Evolutionary conservation across 2,329 filamentous ascomycete genomes (phyloP).

Genomic region (Cercospora zeina): DNA sequence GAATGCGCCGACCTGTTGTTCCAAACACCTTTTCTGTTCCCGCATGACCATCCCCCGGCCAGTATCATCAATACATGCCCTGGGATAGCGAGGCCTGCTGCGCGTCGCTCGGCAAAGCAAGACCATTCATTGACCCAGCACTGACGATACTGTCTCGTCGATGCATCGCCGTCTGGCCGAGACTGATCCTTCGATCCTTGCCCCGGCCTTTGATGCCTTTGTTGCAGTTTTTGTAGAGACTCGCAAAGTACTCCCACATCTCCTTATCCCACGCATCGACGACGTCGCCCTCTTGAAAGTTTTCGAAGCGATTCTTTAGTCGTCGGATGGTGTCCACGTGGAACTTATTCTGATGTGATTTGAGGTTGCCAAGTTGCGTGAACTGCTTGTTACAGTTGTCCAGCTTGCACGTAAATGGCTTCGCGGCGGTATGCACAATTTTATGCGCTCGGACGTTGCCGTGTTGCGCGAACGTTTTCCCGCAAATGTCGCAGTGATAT

Average conservation of each 20-base stretch:
- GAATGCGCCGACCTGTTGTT: not conserved
- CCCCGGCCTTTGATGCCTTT: constrained; percentile 97
- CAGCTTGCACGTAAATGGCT: constrained; percentile 77
- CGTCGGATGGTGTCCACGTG: constrained; percentile 71
- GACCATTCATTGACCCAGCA: constrained; percentile 15
- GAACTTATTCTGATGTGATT: constrained; percentile 95
- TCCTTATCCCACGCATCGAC: constrained; percentile 71
- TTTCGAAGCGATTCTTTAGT: constrained; percentile 70
- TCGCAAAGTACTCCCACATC: constrained; percentile 79
- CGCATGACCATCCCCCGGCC: not conserved
- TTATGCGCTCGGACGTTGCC: constrained; percentile 83
- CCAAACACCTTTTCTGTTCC: not conserved
- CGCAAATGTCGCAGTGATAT: constrained; percentile 75
- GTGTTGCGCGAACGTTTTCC: constrained; percentile 79
- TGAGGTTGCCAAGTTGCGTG: constrained; percentile 87
- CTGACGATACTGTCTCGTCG: constrained; percentile 31
- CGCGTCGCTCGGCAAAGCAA: not conserved
- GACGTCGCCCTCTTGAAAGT: constrained; percentile 59
- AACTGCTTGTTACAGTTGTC: constrained; percentile 86
- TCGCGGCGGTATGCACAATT: constrained; percentile 74
- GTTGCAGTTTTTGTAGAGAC: constrained; percentile 96
- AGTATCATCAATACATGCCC: constrained; percentile 7
- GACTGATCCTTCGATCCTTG: constrained; percentile 70
- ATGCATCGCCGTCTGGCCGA: constrained; percentile 22
- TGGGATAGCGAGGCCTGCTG: constrained; percentile 2